Evolutionary conservation across 2,329 filamentous ascomycete genomes (phyloP).

Genomic region (Chaetomiaceae sp.): DNA sequence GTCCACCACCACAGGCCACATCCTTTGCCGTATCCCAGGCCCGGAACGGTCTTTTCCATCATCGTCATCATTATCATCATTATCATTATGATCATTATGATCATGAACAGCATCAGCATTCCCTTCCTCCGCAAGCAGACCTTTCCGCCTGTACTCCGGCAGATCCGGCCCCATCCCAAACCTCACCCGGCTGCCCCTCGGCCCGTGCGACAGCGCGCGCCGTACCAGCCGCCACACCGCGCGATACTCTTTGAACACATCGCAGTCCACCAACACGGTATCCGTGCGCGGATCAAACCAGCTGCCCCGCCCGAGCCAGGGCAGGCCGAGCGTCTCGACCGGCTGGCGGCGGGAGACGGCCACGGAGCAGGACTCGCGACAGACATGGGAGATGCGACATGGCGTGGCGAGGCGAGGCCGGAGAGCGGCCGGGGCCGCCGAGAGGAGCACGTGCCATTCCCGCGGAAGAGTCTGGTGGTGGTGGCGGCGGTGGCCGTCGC

Average conservation of each 20-base stretch:
- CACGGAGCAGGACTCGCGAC: background rate
- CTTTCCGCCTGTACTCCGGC: too few species aligned
- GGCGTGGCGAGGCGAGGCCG: background rate
- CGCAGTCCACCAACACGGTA: conserved; percentile 6
- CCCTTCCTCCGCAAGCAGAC: too few species aligned
- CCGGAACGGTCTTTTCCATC: too few species aligned
- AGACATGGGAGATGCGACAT: background rate
- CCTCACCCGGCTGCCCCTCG: too few species aligned
- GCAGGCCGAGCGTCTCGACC: background rate
- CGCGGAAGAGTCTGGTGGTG: too few species aligned
- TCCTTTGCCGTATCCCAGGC: background rate
- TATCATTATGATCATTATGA: too few species aligned
- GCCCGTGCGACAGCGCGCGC: background rate
- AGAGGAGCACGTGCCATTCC: too few species aligned
- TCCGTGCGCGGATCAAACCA: conserved; percentile 10
- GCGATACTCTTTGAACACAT: background rate
- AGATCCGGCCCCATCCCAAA: too few species aligned
- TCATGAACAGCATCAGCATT: too few species aligned
- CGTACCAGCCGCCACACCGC: background rate
- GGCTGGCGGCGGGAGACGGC: background rate
- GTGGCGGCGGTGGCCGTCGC: background rate
- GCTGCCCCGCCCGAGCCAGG: background rate
- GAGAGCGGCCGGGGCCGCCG: too few species aligned
- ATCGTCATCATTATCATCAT: too few species aligned
- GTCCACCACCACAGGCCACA: background rate